phyloP scores from a whole-genome alignment of 768 basidiomycete species.

The Sarcodon sp. region DNA sequence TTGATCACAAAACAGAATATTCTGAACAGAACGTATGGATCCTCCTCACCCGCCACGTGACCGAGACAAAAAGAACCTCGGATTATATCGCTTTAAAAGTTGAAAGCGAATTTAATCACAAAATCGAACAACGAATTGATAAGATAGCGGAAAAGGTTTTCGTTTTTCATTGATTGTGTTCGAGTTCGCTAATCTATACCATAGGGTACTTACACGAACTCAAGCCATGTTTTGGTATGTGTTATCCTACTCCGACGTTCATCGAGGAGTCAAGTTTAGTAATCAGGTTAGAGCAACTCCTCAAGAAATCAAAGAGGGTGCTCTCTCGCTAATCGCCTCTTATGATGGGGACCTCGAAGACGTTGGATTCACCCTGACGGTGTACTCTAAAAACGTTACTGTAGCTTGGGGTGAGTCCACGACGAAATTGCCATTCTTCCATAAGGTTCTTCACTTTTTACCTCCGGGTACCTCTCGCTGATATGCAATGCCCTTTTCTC shows the following conservation, averaged over 20 bases:
- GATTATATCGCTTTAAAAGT: slow-evolving; percentile 60
- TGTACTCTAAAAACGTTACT: slow-evolving; percentile 28
- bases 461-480: not conserved
- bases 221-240: slow-evolving; percentile 30
- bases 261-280: not conserved
- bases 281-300: slow-evolving; percentile 8
- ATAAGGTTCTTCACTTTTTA: slow-evolving; percentile 8
- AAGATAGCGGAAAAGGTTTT: slow-evolving; percentile 8
- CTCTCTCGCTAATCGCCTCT: slow-evolving; percentile 44
- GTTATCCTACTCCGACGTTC: not conserved
- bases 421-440: slow-evolving; percentile 12
- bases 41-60: slow-evolving; percentile 66
- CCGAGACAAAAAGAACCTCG: slow-evolving; percentile 38
- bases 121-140: slow-evolving; percentile 5
- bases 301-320: slow-evolving; percentile 13
- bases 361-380: slow-evolving; percentile 57
- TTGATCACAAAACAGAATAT: not conserved
- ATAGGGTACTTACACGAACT: slow-evolving; percentile 28
- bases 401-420: slow-evolving; percentile 12
- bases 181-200: not conserved
- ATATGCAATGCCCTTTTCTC: not conserved
- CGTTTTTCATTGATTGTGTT: not conserved
- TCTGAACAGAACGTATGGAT: slow-evolving; percentile 55
- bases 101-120: slow-evolving; percentile 25
- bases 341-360: slow-evolving; percentile 55